Percentiles rank a stretch among this genome's conserved stretches.
These are phyloP conservation scores for Apium graveolens DNA, from an alignment of 129 eudicot genomes.

Conservation along the genomic window DNA sequence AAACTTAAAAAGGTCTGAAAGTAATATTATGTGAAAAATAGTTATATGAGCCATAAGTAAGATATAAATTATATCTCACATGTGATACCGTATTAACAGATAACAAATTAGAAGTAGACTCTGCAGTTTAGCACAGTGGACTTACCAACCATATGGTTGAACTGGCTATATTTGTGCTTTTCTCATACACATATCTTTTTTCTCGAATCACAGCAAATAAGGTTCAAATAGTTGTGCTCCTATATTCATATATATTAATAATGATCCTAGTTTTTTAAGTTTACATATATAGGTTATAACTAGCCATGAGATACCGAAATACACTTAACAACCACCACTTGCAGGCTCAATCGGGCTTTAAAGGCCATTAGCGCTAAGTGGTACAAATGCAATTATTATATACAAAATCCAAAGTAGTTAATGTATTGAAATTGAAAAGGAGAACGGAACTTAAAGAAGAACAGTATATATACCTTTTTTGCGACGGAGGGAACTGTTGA, in stretches of 20 bases:
- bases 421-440: too few relatives aligned
- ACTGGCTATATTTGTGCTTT: constrained; percentile 1
- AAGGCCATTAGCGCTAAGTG: constrained; percentile 88
- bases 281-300: neutral
- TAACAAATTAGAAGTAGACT: neutral
- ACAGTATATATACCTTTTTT: too few relatives aligned
- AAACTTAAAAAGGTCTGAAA: neutral
- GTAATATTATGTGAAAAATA: neutral
- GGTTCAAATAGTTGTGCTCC: neutral
- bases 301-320: neutral
- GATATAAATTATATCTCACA: neutral
- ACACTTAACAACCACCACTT: constrained; percentile 59
- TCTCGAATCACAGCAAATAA: neutral
- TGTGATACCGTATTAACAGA: neutral
- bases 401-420: too few relatives aligned
- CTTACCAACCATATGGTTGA: neutral
- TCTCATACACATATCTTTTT: neutral
- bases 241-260: constrained; percentile 1
- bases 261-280: constrained; percentile 10
- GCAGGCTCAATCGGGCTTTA: constrained; percentile 88
- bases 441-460: too few relatives aligned
- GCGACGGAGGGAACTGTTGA: constrained; percentile 34
- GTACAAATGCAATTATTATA: too few relatives aligned
- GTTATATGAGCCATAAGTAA: neutral
- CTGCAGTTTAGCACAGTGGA: neutral